phyloP scores from a whole-genome alignment of 139 green algal genomes.

The Coelastrella sp. region DNA sequence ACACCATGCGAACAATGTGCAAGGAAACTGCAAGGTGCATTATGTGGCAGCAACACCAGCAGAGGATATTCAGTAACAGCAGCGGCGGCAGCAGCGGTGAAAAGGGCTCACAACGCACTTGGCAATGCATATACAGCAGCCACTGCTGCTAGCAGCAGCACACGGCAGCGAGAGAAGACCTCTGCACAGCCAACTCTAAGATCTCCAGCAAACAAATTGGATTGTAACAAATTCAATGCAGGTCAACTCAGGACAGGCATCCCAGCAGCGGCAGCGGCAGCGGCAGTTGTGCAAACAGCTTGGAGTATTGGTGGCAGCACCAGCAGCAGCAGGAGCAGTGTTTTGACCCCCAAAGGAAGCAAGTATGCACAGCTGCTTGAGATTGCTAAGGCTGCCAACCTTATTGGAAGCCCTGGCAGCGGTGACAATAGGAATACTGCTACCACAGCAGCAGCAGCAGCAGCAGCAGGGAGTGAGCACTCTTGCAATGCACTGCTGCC shows the following conservation, averaged over 20 bases:
- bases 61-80: neutral
- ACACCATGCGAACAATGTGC: neutral
- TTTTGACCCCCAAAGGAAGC: no score
- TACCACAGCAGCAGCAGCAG: neutral
- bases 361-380: constrained; percentile 13
- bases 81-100: neutral
- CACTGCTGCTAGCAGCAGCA: neutral
- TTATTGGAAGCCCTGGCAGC: neutral
- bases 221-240: neutral
- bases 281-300: no score
- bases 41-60: constrained; percentile 11
- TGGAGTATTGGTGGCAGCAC: neutral
- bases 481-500: no score
- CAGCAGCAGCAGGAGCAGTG: neutral
- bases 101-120: neutral
- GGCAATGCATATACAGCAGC: no score
- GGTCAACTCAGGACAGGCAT: neutral
- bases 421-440: neutral
- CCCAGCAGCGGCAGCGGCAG: neutral
- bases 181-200: no score
- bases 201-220: no score
- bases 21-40: neutral
- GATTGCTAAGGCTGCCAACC: neutral
- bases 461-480: neutral
- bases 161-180: neutral